phyloP scores from a whole-genome alignment of 257 asterid species.

The Forsythia viridissima region DNA sequence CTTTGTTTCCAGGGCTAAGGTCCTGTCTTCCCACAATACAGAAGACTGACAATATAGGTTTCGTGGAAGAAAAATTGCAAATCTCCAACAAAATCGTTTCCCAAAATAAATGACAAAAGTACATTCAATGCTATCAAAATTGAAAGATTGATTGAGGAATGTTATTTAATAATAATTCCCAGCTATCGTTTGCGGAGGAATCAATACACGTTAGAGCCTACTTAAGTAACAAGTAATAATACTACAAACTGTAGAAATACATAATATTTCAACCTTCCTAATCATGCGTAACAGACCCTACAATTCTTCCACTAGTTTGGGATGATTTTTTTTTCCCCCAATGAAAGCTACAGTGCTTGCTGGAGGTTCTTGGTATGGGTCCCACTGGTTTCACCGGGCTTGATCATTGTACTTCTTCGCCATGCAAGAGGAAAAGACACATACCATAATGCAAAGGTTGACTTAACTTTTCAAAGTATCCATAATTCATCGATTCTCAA shows the following conservation, averaged over 20 bases:
- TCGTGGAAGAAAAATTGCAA: no score
- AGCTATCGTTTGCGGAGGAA: no score
- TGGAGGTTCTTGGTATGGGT: neutral
- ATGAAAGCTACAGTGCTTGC: neutral
- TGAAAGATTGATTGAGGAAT: no score
- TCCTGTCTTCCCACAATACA: no score
- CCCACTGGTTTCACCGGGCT: neutral
- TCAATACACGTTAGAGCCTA: no score
- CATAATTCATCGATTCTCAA: neutral
- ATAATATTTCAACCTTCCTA: neutral
- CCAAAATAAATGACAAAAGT: no score
- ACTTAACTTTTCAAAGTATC: neutral
- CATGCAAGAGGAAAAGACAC: neutral
- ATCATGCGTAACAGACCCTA: neutral
- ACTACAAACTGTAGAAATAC: neutral
- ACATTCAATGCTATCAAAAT: no score
- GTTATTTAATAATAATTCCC: no score
- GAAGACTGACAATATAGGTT: no score
- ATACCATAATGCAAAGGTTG: neutral
- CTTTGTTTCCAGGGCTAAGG: no score
- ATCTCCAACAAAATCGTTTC: no score
- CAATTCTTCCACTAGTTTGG: neutral
- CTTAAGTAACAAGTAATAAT: no score
- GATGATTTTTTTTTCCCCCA: neutral
- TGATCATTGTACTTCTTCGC: neutral